phyloP scores from a whole-genome alignment of 2,329 filamentous ascomycete species.

The Fusarium nanum region DNA sequence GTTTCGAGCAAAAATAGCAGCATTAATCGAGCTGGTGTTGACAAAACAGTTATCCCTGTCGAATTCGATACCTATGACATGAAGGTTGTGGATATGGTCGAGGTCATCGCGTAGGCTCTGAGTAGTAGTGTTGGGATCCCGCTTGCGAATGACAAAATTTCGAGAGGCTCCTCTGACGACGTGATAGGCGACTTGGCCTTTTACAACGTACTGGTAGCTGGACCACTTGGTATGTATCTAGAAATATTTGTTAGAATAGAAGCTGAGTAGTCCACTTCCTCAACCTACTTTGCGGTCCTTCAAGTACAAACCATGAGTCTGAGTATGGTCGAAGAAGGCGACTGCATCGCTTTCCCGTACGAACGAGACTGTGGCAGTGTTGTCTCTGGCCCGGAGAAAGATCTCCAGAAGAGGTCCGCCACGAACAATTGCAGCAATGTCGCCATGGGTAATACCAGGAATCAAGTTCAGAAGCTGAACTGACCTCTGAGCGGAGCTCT shows the following conservation, averaged over 20 bases:
- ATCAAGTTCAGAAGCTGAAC: slow-evolving; percentile 72
- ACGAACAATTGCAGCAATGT: slow-evolving; percentile 72
- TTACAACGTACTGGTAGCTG: slow-evolving; percentile 75
- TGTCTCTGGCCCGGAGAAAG: slow-evolving; percentile 69
- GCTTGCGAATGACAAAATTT: slow-evolving; percentile 76
- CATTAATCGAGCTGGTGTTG: slow-evolving; percentile 80
- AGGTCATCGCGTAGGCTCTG: slow-evolving; percentile 76
- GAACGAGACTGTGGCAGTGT: slow-evolving; percentile 76
- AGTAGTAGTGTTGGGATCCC: slow-evolving; percentile 69
- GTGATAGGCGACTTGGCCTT: slow-evolving; percentile 71
- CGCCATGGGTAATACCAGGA: slow-evolving; percentile 70
- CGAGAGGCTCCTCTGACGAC: slow-evolving; percentile 75
- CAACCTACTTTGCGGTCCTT: slow-evolving; percentile 71
- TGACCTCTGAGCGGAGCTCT: slow-evolving; percentile 63
- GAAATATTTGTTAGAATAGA: neutral
- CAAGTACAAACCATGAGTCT: slow-evolving; percentile 75
- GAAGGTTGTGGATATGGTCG: slow-evolving; percentile 84
- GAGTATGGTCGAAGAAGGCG: slow-evolving; percentile 73
- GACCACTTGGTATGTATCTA: slow-evolving; percentile 78
- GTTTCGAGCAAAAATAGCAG: slow-evolving; percentile 78
- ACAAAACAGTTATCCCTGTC: slow-evolving; percentile 71
- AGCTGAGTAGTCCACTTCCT: neutral
- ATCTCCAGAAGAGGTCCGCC: slow-evolving; percentile 79
- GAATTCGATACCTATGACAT: slow-evolving; percentile 74
- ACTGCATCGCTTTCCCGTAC: slow-evolving; percentile 70